These are phyloP conservation scores for Gypsophila paniculata DNA, from an alignment of 179 eudicot species.

Conservation along the genomic window DNA sequence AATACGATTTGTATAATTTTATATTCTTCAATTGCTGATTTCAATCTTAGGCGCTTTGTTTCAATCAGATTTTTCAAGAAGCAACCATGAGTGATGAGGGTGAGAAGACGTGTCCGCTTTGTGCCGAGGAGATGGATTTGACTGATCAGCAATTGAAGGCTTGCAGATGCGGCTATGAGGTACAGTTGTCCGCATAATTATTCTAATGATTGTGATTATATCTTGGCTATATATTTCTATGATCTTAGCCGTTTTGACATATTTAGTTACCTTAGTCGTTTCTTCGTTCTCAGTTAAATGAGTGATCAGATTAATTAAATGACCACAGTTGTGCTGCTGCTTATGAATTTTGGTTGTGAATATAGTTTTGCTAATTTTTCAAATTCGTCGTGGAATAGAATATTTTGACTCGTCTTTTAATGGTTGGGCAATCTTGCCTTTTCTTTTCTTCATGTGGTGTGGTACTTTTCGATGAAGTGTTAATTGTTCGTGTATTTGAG, in stretches of 20 bases:
- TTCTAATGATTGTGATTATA: not conserved
- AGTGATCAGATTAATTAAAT: not conserved
- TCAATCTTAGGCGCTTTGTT: not conserved
- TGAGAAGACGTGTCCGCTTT: slow-evolving; percentile 89
- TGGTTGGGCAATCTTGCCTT: not conserved
- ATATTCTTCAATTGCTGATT: not conserved
- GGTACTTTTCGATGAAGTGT: too few species aligned
- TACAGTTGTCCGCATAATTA: slow-evolving; percentile 2
- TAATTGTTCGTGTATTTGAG: too few species aligned
- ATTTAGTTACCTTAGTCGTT: not conserved
- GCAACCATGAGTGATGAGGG: slow-evolving; percentile 82
- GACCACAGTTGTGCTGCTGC: not conserved
- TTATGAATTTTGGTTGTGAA: not conserved
- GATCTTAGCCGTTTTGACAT: not conserved
- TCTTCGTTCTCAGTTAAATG: not conserved
- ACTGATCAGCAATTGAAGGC: slow-evolving; percentile 97
- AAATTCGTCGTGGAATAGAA: not conserved
- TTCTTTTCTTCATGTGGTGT: too few species aligned
- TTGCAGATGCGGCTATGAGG: slow-evolving; percentile 96
- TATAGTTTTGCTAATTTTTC: not conserved
- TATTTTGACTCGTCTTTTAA: not conserved
- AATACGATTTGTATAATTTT: not conserved
- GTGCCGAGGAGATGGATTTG: slow-evolving; percentile 99
- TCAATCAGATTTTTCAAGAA: slow-evolving; percentile 18
- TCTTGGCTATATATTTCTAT: not conserved